Conservation (phyloP, 495 filamentous ascomycete genomes). For the Symbiotaphrina buchneri region DNA sequence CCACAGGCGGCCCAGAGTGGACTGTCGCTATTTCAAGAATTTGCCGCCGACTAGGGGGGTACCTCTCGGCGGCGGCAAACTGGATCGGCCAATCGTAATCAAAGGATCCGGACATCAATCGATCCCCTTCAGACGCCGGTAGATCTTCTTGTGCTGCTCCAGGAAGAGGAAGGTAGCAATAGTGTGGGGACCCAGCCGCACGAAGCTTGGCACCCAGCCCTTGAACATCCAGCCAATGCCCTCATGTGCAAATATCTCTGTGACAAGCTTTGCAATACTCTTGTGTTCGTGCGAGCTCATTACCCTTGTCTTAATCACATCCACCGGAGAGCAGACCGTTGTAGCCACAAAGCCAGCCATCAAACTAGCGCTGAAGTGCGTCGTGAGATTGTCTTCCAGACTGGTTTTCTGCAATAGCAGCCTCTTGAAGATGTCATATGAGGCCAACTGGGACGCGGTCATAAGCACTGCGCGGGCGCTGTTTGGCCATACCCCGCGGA, state of each 20-base stretch:
- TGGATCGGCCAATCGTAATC: too few species aligned
- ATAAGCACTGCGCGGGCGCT: conserved; percentile 75
- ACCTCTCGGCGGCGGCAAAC: too few species aligned
- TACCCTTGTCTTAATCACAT: conserved; percentile 91
- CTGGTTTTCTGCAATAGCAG: conserved; percentile 40
- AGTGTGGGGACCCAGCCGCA: conserved; percentile 80
- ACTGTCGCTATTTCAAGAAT: too few species aligned
- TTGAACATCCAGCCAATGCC: conserved; percentile 71
- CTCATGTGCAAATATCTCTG: conserved; percentile 11
- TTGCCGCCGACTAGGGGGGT: too few species aligned
- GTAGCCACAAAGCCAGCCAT: conserved; percentile 85
- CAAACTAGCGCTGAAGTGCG: conserved; percentile 73
- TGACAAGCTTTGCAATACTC: conserved; percentile 11
- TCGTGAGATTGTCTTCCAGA: conserved; percentile 54
- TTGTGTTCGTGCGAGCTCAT: conserved; percentile 49
- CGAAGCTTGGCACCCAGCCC: conserved; percentile 95
- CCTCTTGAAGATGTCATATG: conserved; percentile 80
- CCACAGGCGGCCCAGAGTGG: too few species aligned
- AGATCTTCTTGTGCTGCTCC: conserved; percentile 69
- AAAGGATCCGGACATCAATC: too few species aligned
- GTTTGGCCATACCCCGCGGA: conserved; percentile 85
- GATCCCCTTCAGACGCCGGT: conserved; percentile 9
- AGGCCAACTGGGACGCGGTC: conserved; percentile 78
- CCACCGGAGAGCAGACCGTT: conserved; percentile 83
- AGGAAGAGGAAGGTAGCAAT: conserved; percentile 89